phyloP scores from a whole-genome alignment of 106 monocot species.

The Triglochin maritima region DNA sequence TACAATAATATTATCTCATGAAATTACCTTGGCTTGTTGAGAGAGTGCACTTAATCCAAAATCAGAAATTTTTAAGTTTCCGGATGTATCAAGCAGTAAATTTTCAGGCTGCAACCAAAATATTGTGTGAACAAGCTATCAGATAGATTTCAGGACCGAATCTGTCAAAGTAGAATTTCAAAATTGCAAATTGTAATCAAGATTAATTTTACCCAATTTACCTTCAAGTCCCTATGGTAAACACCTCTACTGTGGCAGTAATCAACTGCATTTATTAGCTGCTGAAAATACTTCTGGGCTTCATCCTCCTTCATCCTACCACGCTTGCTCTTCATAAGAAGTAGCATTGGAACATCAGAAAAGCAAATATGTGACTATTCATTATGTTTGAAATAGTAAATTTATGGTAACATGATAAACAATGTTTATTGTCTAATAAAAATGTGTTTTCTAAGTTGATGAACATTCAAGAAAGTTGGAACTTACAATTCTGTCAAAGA shows the following conservation, averaged over 20 bases:
- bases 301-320: slow-evolving; percentile 32
- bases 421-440: too few relatives aligned
- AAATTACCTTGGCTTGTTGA: slow-evolving; percentile 24
- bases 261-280: slow-evolving; percentile 52
- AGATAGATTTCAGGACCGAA: too few relatives aligned
- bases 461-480: too few relatives aligned
- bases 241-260: slow-evolving; percentile 52
- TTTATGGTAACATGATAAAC: too few relatives aligned
- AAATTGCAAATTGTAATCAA: too few relatives aligned
- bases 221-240: slow-evolving; percentile 69
- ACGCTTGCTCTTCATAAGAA: slow-evolving; percentile 1
- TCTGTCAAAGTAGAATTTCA: too few relatives aligned
- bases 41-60: slow-evolving; percentile 36
- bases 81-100: slow-evolving; percentile 40
- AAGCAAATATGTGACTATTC: background rate
- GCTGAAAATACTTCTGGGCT: slow-evolving; percentile 55
- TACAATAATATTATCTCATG: background rate
- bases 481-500: slow-evolving; percentile 77
- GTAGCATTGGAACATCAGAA: background rate
- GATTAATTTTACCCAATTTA: background rate
- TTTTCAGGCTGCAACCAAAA: slow-evolving; percentile 41
- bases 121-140: too few relatives aligned
- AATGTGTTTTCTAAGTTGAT: too few relatives aligned
- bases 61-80: slow-evolving; percentile 52
- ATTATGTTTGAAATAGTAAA: too few relatives aligned